Evolutionary conservation across 805 yeast species (phyloP).

Genomic region (Ogataea zsoltii): DNA sequence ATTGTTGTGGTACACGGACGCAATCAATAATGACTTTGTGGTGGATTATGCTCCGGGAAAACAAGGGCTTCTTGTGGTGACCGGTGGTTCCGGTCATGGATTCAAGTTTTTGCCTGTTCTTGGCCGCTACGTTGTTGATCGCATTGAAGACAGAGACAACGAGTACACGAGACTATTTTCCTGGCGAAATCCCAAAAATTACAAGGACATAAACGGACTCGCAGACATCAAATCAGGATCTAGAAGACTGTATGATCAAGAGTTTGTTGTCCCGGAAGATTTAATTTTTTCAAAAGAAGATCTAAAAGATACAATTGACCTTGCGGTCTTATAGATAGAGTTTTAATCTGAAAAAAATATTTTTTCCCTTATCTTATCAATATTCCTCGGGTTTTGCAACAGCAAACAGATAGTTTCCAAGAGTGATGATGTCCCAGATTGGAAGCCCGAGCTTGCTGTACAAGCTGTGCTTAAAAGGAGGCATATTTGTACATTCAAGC

Average conservation of each 20-base stretch:
- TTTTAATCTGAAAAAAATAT: not conserved
- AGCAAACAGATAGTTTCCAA: slow-evolving; percentile 32
- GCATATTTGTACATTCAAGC: slow-evolving; percentile 37
- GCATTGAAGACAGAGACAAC: slow-evolving; percentile 31
- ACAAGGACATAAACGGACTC: slow-evolving; percentile 26
- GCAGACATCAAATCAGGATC: slow-evolving; percentile 17
- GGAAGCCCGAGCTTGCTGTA: slow-evolving; percentile 28
- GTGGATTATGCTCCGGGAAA: slow-evolving; percentile 30
- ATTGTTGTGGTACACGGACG: slow-evolving; percentile 31
- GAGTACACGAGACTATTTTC: slow-evolving; percentile 29
- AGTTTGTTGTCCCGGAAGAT: slow-evolving; percentile 12
- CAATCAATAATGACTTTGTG: slow-evolving; percentile 30
- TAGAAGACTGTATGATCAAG: slow-evolving; percentile 14
- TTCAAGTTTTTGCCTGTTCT: slow-evolving; percentile 34
- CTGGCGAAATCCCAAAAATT: slow-evolving; percentile 30
- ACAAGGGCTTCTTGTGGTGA: slow-evolving; percentile 26
- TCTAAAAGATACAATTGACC: not conserved
- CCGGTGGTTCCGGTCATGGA: slow-evolving; percentile 36
- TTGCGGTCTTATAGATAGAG: not conserved
- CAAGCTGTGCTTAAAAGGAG: slow-evolving; percentile 23
- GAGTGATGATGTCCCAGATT: slow-evolving; percentile 32
- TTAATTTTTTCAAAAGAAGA: slow-evolving; percentile 3
- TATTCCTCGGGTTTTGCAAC: slow-evolving; percentile 1
- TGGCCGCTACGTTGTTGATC: slow-evolving; percentile 30
- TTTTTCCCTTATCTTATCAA: not conserved